phyloP scores from a whole-genome alignment of 2,329 filamentous ascomycete genomes.

The Botrytis sinoallii region DNA sequence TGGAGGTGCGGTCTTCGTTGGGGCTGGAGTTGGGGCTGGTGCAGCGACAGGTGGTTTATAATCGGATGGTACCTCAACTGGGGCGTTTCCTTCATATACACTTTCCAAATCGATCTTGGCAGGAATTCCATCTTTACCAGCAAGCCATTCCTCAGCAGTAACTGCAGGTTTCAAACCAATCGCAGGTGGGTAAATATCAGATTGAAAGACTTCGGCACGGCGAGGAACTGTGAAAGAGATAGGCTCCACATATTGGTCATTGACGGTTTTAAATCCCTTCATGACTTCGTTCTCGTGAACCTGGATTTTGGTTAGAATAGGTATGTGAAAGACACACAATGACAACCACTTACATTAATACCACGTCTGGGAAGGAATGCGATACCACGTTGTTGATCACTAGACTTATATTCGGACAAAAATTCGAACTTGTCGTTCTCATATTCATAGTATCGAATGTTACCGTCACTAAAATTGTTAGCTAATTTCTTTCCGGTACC shows the following conservation, averaged over 20 bases:
- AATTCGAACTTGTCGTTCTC: conserved; percentile 99
- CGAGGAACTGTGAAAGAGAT: conserved; percentile 96
- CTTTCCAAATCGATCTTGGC: conserved; percentile 93
- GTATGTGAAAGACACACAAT: background rate
- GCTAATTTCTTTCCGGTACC: conserved; percentile 1
- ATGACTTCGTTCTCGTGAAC: conserved; percentile 95
- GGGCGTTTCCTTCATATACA: conserved; percentile 79
- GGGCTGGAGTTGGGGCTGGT: conserved; percentile 44
- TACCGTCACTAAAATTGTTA: conserved; percentile 70
- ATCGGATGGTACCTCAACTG: conserved; percentile 71
- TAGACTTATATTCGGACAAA: conserved; percentile 95
- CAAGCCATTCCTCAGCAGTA: conserved; percentile 77
- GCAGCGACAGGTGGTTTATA: conserved; percentile 55
- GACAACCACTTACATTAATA: conserved; percentile 64
- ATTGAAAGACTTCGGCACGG: conserved; percentile 90
- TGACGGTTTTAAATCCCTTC: conserved; percentile 95
- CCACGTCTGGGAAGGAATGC: conserved; percentile 94
- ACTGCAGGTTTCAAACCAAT: conserved; percentile 76
- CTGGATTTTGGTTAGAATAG: conserved; percentile 41
- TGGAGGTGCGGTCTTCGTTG: conserved; percentile 43
- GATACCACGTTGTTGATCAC: conserved; percentile 88
- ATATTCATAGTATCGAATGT: conserved; percentile 98
- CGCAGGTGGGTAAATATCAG: conserved; percentile 92
- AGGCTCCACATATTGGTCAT: conserved; percentile 90
- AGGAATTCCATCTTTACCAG: conserved; percentile 78